phyloP scores from a whole-genome alignment of 768 basidiomycete genomes.

The Gymnopilus junonius region DNA sequence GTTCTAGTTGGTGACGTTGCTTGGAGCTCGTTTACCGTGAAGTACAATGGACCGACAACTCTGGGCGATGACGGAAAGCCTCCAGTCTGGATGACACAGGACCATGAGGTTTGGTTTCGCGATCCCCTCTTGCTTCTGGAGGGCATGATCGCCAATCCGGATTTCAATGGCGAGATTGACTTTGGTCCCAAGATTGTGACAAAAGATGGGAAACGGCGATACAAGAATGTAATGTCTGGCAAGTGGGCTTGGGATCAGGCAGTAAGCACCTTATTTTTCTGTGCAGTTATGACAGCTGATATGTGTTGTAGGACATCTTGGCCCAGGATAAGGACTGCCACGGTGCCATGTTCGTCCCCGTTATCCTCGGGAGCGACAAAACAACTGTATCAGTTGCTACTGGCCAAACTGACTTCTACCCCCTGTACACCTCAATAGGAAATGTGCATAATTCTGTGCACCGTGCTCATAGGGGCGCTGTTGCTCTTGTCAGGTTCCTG shows the following conservation, averaged over 20 bases:
- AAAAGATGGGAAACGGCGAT: conserved; percentile 15
- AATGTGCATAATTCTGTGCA: conserved; percentile 14
- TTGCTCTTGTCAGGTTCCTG: conserved; percentile 10
- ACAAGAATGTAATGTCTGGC: conserved; percentile 35
- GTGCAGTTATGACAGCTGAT: background rate
- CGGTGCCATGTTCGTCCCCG: conserved; percentile 19
- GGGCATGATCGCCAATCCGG: conserved; percentile 26
- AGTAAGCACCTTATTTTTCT: conserved; percentile 11
- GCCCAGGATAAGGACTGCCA: conserved; percentile 13
- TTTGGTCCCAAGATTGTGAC: conserved; percentile 22
- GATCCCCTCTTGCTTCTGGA: conserved; percentile 22
- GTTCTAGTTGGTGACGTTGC: no score
- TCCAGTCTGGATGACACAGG: conserved; percentile 1
- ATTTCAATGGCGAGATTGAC: conserved; percentile 30
- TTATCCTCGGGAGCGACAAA: conserved; percentile 24
- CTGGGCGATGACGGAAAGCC: conserved; percentile 18
- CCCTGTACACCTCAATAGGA: conserved; percentile 13
- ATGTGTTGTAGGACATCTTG: conserved; percentile 8
- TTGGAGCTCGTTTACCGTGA: no score
- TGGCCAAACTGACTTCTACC: conserved; percentile 14
- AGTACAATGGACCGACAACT: no score
- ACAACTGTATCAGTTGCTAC: conserved; percentile 20
- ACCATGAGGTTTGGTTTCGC: conserved; percentile 29
- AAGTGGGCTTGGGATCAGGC: conserved; percentile 37
- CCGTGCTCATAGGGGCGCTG: conserved; percentile 11